Conservation (phyloP, 495 filamentous ascomycete species). For the Letharia columbiana region DNA sequence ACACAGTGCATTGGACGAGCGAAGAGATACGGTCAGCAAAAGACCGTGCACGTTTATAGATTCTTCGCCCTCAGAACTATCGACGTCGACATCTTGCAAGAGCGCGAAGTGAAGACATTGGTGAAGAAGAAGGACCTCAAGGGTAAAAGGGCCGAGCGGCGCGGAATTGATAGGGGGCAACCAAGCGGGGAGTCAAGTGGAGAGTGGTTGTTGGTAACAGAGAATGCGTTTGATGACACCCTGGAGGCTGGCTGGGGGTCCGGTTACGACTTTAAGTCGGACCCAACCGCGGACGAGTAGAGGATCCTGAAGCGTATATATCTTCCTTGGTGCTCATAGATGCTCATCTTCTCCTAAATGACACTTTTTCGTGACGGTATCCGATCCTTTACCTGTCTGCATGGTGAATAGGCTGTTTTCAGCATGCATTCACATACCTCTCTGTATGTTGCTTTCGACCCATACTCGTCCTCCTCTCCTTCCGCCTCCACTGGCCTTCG, state of each 20-base stretch:
- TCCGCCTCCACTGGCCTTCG: no score
- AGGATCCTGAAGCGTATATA: neutral
- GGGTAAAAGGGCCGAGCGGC: neutral
- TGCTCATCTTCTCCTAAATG: neutral
- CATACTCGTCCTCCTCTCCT: no score
- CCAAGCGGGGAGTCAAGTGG: neutral
- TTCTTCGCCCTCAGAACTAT: slow-evolving; percentile 55
- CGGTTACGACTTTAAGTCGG: neutral
- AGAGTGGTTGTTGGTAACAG: neutral
- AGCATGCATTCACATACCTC: no score
- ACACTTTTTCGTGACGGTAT: no score
- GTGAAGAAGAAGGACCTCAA: slow-evolving; percentile 20
- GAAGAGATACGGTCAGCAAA: slow-evolving; percentile 59
- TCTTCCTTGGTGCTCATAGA: neutral
- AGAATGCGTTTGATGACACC: neutral
- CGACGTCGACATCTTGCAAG: slow-evolving; percentile 60
- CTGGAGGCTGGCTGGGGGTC: neutral
- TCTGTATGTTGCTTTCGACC: no score
- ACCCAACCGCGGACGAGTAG: neutral
- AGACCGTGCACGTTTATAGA: slow-evolving; percentile 60
- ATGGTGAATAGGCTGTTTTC: no score
- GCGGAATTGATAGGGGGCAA: neutral
- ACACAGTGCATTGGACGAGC: slow-evolving; percentile 65
- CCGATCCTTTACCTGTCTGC: no score
- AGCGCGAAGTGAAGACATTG: slow-evolving; percentile 30